Conservation (phyloP, 805 yeast species). For the Maudiozyma serrabonitensis region DNA sequence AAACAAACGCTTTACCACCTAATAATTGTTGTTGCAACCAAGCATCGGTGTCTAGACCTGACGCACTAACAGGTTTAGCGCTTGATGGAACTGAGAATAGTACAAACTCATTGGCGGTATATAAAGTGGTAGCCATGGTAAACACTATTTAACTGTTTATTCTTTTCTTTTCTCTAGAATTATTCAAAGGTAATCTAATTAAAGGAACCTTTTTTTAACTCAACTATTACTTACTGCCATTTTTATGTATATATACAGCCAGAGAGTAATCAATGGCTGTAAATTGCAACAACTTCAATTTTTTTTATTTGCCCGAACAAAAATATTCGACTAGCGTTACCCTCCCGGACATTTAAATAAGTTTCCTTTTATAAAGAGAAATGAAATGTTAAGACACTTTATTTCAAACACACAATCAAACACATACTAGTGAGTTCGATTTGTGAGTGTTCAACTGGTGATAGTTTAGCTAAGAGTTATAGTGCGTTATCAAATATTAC, state of each 20-base stretch:
- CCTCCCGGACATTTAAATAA: neutral
- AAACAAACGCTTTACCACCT: slow-evolving; percentile 50
- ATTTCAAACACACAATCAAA: too few relatives aligned
- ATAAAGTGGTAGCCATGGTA: slow-evolving; percentile 23
- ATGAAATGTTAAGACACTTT: too few relatives aligned
- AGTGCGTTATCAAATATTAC: too few relatives aligned
- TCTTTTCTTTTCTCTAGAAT: too few relatives aligned
- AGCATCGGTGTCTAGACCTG: slow-evolving; percentile 31
- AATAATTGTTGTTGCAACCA: slow-evolving; percentile 50
- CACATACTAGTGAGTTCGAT: too few relatives aligned
- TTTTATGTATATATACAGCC: too few relatives aligned
- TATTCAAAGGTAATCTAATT: neutral
- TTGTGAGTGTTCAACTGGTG: too few relatives aligned
- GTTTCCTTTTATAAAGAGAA: neutral
- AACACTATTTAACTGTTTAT: too few relatives aligned
- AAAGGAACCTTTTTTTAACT: neutral
- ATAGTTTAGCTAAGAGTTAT: too few relatives aligned
- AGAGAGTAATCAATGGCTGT: neutral
- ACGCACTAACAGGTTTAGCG: slow-evolving; percentile 43
- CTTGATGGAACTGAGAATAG: slow-evolving; percentile 47
- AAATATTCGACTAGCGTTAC: neutral
- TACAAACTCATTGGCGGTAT: slow-evolving; percentile 30
- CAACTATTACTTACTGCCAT: too few relatives aligned
- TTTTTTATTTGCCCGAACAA: neutral
- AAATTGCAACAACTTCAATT: neutral